phyloP scores from a whole-genome alignment of 306 rosid species.

The Cajanus cajan region DNA sequence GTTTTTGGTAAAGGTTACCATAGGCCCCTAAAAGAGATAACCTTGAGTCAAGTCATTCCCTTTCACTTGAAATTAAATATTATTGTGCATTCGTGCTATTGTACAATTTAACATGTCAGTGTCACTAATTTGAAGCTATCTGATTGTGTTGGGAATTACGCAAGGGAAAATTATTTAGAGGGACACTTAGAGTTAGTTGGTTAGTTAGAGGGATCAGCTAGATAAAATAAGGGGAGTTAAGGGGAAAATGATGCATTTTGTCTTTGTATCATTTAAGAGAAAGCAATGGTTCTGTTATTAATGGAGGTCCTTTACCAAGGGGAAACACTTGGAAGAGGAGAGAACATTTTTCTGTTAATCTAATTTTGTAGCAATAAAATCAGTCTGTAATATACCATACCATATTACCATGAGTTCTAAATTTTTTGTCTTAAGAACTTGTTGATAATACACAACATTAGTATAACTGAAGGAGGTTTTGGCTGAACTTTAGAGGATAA shows the following conservation, averaged over 20 bases:
- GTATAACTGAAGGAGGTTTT: background rate
- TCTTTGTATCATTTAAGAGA: background rate
- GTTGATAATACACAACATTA: background rate
- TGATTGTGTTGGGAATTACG: background rate
- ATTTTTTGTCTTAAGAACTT: background rate
- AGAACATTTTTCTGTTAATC: background rate
- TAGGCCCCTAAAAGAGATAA: background rate
- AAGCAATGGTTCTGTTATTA: background rate
- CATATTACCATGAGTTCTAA: background rate
- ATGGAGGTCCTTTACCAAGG: background rate
- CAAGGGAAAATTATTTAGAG: background rate
- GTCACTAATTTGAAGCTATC: background rate
- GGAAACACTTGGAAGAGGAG: background rate
- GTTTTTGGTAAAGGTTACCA: conserved; percentile 6
- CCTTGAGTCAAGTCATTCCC: background rate
- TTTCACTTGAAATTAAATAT: conserved; percentile 13
- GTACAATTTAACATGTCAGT: background rate
- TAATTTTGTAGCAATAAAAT: background rate
- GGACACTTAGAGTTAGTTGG: background rate
- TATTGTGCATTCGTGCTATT: background rate
- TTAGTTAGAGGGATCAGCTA: background rate
- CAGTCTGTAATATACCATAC: no score
- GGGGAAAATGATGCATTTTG: background rate
- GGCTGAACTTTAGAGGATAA: background rate
- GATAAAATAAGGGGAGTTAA: background rate